Evolutionary conservation across 1,139 yeast genomes (phyloP).

Genomic region (Kodamaea fungicola): DNA sequence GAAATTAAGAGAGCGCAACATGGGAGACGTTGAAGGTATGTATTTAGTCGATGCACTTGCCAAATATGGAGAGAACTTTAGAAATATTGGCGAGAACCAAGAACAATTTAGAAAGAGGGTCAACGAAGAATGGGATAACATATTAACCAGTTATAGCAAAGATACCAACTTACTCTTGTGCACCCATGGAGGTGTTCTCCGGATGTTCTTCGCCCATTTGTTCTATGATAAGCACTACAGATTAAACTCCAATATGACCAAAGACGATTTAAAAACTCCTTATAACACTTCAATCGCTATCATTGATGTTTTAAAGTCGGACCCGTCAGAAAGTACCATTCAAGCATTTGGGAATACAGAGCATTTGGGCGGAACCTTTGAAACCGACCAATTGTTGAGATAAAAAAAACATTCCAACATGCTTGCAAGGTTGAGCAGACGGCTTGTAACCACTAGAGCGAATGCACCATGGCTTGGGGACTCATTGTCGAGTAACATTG

Average conservation of each 20-base stretch:
- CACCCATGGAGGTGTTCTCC: constrained; percentile 86
- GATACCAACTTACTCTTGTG: constrained; percentile 57
- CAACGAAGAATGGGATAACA: constrained; percentile 41
- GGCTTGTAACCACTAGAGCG: not conserved
- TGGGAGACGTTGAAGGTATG: constrained; percentile 84
- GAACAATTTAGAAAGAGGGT: constrained; percentile 49
- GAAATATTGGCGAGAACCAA: constrained; percentile 44
- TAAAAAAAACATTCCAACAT: not conserved
- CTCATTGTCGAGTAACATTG: constrained; percentile 21
- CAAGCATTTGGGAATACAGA: constrained; percentile 56
- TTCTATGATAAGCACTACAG: constrained; percentile 33
- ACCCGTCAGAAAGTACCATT: constrained; percentile 38
- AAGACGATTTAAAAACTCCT: constrained; percentile 54
- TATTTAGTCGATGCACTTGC: constrained; percentile 59
- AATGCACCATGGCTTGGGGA: constrained; percentile 21
- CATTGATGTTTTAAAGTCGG: constrained; percentile 48
- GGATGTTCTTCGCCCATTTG: constrained; percentile 52
- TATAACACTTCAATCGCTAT: constrained; percentile 72
- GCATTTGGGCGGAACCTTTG: constrained; percentile 59
- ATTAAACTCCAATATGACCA: constrained; percentile 34
- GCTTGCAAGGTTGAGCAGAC: not conserved
- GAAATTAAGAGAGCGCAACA: constrained; percentile 66
- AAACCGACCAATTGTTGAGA: constrained; percentile 24
- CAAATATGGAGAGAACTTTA: constrained; percentile 33
- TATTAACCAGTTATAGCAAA: constrained; percentile 38